These are phyloP conservation scores for Lolium perenne DNA, from an alignment of 176 grass and related monocot genomes.

Conservation along the genomic window DNA sequence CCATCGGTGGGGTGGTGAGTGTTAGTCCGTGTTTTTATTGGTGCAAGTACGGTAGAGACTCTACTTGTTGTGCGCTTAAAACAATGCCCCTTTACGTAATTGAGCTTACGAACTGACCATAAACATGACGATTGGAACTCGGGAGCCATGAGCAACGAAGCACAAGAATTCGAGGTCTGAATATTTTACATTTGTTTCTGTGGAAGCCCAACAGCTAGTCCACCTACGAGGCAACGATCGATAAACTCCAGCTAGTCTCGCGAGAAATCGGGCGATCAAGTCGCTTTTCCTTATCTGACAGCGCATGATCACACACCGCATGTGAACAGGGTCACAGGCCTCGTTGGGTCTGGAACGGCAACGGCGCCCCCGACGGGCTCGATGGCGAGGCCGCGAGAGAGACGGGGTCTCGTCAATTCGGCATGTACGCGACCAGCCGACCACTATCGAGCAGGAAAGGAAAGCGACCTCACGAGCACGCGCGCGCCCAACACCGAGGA, in stretches of 20 bases:
- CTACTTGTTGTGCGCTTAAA: too few relatives aligned
- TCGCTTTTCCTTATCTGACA: background rate
- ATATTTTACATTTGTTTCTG: background rate
- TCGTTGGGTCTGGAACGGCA: constrained; percentile 30
- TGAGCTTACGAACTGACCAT: too few relatives aligned
- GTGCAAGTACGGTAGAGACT: background rate
- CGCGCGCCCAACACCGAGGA: constrained; percentile 48
- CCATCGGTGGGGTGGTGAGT: background rate
- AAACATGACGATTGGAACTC: too few relatives aligned
- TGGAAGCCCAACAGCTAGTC: background rate
- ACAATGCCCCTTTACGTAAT: too few relatives aligned
- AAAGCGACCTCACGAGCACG: constrained; percentile 65
- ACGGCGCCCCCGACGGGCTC: background rate
- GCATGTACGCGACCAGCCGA: background rate
- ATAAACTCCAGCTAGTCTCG: background rate
- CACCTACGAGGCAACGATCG: constrained; percentile 10
- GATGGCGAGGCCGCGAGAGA: background rate
- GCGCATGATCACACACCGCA: constrained; percentile 19
- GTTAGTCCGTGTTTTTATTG: background rate
- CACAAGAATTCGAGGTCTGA: background rate
- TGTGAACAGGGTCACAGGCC: constrained; percentile 29
- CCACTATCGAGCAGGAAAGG: constrained; percentile 14
- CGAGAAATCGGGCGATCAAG: too few relatives aligned
- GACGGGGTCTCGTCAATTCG: background rate
- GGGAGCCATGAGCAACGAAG: too few relatives aligned